Base-by-base conservation (phyloP, 352 stramenopile species). In the Phytophthora macrochlamydospora region DNA sequence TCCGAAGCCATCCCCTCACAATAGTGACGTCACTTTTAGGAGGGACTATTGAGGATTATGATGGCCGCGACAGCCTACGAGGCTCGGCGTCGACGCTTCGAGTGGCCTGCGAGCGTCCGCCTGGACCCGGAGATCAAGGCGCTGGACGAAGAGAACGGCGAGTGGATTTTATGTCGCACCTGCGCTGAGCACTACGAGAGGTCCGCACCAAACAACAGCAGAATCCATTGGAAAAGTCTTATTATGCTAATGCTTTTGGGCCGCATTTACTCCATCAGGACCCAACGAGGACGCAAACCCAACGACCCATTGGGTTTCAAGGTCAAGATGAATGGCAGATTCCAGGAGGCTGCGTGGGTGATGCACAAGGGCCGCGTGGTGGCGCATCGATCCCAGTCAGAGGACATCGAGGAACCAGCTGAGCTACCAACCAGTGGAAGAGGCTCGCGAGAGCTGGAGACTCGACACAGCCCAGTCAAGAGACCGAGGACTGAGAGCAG, bases 271-370 rank as follows among this genome's bases (percentile, higher is more conserved):
- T 4, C n/a, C 55, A 35, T 4, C 32, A 91, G 79, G 35, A 89
- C 82, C 37, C 69, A 62, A 38, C 66, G 75, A 51, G 82, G 82
- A 18, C 73, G 82, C 13, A 81, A 79, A 56, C 82, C 82, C n/a
- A 89, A 89, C 57, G 82, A 89, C 35, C 75, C 78, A 2, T 68
- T 79, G 5, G 82, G 82, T 2, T 91, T 89, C 55, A 91, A 88
- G 51, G 76, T 91, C 12, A 91, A 87, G 51, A 91, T 91, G 82
- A 91, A 91, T 40, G 78, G 79, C 2, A 73, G 60, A 28, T 89
- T 88, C 61, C 79, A 89, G 55, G 76, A 85, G 52, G 78, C 78
- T 1, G 82, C 82, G 14, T 91, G 82, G 80, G 18, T 82, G 45
- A 84, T 88, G 78, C 82, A 89, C 59, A 91, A 91, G 75, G 87